These are phyloP conservation scores for Uncinocarpus reesii DNA, from an alignment of 2,329 filamentous ascomycete species.

Conservation along the genomic window DNA sequence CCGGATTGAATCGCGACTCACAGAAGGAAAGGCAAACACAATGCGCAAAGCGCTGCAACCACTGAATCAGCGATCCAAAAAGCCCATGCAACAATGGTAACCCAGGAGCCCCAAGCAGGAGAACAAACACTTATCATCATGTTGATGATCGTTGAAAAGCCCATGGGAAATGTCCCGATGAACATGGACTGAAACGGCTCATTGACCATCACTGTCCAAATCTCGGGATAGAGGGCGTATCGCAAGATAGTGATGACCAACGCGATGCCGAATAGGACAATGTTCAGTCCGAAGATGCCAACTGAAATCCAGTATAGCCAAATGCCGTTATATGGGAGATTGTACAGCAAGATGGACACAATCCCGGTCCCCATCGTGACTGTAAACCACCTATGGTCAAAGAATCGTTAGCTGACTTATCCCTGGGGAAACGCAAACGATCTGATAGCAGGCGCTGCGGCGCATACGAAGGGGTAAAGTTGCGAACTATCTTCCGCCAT, in stretches of 20 bases:
- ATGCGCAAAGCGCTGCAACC: constrained; percentile 44
- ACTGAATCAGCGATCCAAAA: constrained; percentile 50
- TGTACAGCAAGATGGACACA: constrained; percentile 31
- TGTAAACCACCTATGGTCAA: constrained; percentile 30
- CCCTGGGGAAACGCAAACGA: neutral
- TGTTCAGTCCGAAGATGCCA: constrained; percentile 30
- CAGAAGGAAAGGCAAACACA: constrained; percentile 50
- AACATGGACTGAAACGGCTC: constrained; percentile 60
- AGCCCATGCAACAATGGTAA: constrained; percentile 46
- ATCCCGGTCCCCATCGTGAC: constrained; percentile 37
- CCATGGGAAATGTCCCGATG: constrained; percentile 59
- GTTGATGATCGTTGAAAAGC: constrained; percentile 56
- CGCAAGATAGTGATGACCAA: constrained; percentile 46
- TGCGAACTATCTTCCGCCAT: constrained; percentile 20
- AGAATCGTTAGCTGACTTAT: constrained; percentile 1
- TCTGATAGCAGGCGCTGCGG: too few species aligned
- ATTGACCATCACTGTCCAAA: constrained; percentile 55
- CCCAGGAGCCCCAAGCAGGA: constrained; percentile 50
- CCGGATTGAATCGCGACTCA: neutral
- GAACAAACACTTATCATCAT: constrained; percentile 53
- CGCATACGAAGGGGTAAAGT: constrained; percentile 22
- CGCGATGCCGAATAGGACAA: constrained; percentile 27
- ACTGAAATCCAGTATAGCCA: constrained; percentile 35
- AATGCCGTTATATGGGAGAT: constrained; percentile 30
- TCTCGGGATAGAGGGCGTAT: constrained; percentile 55